These are phyloP conservation scores for Didymellaceae sp. DNA, from an alignment of 2,329 filamentous ascomycete genomes.

Conservation along the genomic window DNA sequence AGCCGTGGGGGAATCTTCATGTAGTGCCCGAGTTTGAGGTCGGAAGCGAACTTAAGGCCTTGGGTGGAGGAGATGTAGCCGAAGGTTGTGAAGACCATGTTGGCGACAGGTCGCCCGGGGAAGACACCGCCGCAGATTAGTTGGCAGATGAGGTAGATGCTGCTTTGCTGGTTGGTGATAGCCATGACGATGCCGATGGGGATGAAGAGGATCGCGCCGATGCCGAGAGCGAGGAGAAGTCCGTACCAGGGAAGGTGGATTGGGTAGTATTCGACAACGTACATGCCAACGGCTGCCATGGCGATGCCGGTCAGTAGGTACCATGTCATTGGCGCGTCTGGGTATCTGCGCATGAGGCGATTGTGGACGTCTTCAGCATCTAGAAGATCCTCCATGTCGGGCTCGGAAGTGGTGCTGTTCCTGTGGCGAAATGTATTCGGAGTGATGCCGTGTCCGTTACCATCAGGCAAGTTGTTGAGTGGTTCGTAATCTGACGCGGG, in stretches of 20 bases:
- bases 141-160: constrained; percentile 85
- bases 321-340: constrained; percentile 82
- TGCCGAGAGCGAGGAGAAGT: constrained; percentile 75
- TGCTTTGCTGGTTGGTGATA: constrained; percentile 87
- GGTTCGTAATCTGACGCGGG: constrained; percentile 43
- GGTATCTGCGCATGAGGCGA: constrained; percentile 81
- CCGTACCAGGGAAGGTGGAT: constrained; percentile 88
- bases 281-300: constrained; percentile 81
- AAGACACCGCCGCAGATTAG: constrained; percentile 83
- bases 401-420: constrained; percentile 43
- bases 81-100: constrained; percentile 94
- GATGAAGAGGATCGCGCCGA: constrained; percentile 83
- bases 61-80: constrained; percentile 89
- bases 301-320: constrained; percentile 76
- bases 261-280: constrained; percentile 79
- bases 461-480: constrained; percentile 34
- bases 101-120: constrained; percentile 83
- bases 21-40: constrained; percentile 86
- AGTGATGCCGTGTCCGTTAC: constrained; percentile 43
- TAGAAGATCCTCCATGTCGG: constrained; percentile 61
- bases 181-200: constrained; percentile 94
- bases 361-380: constrained; percentile 82
- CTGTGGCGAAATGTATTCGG: constrained; percentile 27
- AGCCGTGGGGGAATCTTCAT: constrained; percentile 86
- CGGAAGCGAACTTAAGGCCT: constrained; percentile 86